A percentile compares a stretch with the other conserved stretches of the same genome.
phyloP scores from a whole-genome alignment of 176 grass and related monocot genomes.

The Zoysia japonica region DNA sequence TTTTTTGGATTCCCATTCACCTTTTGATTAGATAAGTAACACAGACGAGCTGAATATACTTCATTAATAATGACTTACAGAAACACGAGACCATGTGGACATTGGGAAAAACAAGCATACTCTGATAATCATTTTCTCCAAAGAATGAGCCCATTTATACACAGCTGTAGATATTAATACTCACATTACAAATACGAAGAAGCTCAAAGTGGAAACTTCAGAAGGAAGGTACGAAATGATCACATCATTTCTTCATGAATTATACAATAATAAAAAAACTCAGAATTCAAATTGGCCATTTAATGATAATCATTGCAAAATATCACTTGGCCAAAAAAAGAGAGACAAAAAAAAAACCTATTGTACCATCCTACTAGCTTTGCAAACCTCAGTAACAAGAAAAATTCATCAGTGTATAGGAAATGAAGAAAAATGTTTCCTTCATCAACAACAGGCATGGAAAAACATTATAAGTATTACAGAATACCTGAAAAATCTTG shows the following conservation, averaged over 20 bases:
- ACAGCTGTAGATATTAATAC: slow-evolving; percentile 52
- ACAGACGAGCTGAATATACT: slow-evolving; percentile 17
- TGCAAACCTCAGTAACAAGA: not conserved
- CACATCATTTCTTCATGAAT: not conserved
- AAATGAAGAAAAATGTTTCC: not conserved
- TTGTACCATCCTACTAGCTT: not conserved
- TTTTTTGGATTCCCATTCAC: not conserved
- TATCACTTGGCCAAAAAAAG: not conserved
- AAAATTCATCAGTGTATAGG: not conserved
- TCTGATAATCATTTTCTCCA: slow-evolving; percentile 77
- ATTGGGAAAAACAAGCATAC: slow-evolving; percentile 92
- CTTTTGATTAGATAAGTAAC: slow-evolving; percentile 7
- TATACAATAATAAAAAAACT: not conserved
- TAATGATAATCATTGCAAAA: not conserved
- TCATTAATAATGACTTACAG: slow-evolving; percentile 56
- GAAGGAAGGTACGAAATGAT: not conserved
- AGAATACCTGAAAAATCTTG: slow-evolving; percentile 79
- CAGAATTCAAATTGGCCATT: not conserved
- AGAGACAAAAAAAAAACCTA: not conserved
- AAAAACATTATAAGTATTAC: not conserved
- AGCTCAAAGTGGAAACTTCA: not conserved
- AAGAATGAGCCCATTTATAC: slow-evolving; percentile 84
- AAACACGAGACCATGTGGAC: slow-evolving; percentile 67
- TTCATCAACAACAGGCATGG: not conserved
- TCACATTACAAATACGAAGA: slow-evolving; percentile 13